Conservation (phyloP, 345 rosid species). For the Arabis alpina region DNA sequence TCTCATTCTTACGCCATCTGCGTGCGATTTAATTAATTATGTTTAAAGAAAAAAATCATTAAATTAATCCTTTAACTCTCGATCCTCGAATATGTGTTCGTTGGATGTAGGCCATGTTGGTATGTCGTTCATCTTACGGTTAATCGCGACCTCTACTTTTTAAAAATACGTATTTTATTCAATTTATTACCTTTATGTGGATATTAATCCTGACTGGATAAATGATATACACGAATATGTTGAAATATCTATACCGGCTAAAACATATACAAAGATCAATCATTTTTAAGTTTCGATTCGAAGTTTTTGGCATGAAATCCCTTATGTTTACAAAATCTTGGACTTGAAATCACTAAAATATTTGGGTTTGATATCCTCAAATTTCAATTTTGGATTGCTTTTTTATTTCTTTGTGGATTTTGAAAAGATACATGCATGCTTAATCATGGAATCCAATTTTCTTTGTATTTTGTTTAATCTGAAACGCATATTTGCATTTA, state of each 20-base stretch:
- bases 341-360: no score
- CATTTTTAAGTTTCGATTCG: background rate
- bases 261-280: background rate
- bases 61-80: background rate
- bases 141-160: background rate
- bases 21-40: slow-evolving; percentile 1
- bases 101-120: background rate
- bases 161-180: no score
- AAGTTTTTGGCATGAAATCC: background rate
- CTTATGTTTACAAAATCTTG: no score
- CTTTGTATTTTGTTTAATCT: no score
- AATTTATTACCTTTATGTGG: no score
- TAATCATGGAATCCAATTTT: no score
- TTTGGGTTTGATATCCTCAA: no score
- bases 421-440: no score
- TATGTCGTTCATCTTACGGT: slow-evolving; percentile 6
- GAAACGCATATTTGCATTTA: no score
- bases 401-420: no score
- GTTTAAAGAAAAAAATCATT: background rate
- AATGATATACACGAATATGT: background rate
- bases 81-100: background rate
- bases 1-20: background rate
- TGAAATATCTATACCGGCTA: background rate
- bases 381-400: no score
- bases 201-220: background rate